Percentiles rank a stretch among this genome's conserved stretches.
phyloP scores from a whole-genome alignment of 1,284 basidiomycete species.

The Sutorius eximius region DNA sequence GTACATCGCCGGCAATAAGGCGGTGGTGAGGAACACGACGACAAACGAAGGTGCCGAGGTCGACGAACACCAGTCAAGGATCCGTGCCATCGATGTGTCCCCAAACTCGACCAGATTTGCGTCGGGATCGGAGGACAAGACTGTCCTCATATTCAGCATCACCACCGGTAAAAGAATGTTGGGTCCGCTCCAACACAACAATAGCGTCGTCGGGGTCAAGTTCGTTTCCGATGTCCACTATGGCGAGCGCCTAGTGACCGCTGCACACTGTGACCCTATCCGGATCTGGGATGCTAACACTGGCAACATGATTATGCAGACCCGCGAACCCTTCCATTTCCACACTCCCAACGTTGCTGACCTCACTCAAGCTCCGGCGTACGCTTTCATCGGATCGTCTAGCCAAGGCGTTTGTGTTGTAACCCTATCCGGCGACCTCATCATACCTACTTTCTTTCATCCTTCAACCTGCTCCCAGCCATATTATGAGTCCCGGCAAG shows the following conservation, averaged over 20 bases:
- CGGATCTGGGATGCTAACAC: background rate
- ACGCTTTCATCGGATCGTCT: constrained; percentile 4
- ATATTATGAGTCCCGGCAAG: background rate
- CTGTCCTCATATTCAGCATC: background rate
- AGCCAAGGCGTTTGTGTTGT: background rate
- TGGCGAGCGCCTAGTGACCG: background rate
- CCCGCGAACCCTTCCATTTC: fast-evolving
- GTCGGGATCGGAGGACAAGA: constrained; percentile 7
- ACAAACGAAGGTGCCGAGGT: constrained; percentile 2
- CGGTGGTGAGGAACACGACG: constrained; percentile 6
- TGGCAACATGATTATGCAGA: background rate
- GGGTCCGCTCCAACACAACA: background rate
- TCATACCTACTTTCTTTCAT: no score
- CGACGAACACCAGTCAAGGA: background rate
- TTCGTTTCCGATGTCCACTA: constrained; percentile 5
- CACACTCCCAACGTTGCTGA: no score
- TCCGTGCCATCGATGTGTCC: constrained; percentile 8
- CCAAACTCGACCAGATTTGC: constrained; percentile 8
- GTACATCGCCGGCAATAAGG: background rate
- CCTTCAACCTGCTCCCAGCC: no score
- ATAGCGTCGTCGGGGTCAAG: background rate
- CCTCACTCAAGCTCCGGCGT: background rate
- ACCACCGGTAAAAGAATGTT: background rate
- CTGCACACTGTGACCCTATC: background rate
- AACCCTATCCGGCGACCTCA: no score